Base-by-base conservation (phyloP, 2,329 filamentous ascomycete genomes). In the Orbilia brochopaga region DNA sequence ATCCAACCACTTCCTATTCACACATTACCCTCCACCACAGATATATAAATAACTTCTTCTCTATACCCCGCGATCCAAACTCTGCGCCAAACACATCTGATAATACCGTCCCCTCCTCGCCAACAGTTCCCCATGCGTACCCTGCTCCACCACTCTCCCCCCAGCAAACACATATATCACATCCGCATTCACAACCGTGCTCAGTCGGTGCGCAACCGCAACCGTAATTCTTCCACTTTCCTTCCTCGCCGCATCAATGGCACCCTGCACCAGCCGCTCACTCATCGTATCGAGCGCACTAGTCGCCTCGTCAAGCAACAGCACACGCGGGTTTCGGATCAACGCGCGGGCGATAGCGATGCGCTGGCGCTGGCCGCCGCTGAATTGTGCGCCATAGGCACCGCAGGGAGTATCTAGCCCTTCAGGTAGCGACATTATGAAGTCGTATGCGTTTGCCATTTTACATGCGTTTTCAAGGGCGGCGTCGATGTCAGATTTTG, bases 301-400 rank as follows among this genome's bases (percentile, higher is more conserved):
- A 0, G 89, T 91, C 1, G 88, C 88, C 79, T 91, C 89, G 76
- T 91, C 89, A 2, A 91, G 82, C 3, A 91, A 82, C 52, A 91
- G 79, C 2, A 91, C 81, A 52, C 85, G 81, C 0, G 89, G 89
- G n/a, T 85, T 80, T 1, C 88, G 83, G 1, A 89, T 84, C 0
- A 91, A 81, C 1, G 89, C 88, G 2, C 89, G 83, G 0, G 89
- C 88, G 64, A 90, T 90, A 10, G 86, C 85, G 6, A 91, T 79
- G 17, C 88, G 84, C 79, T 91, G 88, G 73, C 88, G 87, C 79
- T 90, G 88, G 0, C 88, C 88, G n/a, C 88, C 88, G 0, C 86
- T 88, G 2, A 90, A 80, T 0, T 84, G 85, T 0, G 88, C 85
- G 15, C 89, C 89, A 53, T 85, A 84, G 62, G 86, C 86, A 35